These are phyloP conservation scores for Geotrichum reessii DNA, from an alignment of 1,139 yeast genomes.

Conservation along the genomic window DNA sequence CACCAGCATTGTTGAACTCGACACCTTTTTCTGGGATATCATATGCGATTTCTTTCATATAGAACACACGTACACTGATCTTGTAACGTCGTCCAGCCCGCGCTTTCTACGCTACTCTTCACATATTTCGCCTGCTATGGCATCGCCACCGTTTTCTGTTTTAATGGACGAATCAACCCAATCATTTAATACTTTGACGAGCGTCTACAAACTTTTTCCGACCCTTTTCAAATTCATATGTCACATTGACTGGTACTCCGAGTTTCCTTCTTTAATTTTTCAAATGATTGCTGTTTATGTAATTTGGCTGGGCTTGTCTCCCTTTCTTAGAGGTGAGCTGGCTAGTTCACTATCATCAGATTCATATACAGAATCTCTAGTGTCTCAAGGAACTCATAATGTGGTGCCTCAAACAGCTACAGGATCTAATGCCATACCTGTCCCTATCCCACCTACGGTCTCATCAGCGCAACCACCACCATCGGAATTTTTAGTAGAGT, in stretches of 20 bases:
- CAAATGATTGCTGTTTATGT: constrained; percentile 33
- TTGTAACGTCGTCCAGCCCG: constrained; percentile 9
- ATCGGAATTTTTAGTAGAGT: neutral
- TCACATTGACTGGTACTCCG: constrained; percentile 30
- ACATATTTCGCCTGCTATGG: neutral
- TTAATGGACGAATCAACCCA: constrained; percentile 5
- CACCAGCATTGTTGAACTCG: constrained; percentile 29
- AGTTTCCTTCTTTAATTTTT: constrained; percentile 28
- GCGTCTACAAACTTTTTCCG: constrained; percentile 25
- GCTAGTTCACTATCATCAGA: constrained; percentile 12
- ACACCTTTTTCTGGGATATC: constrained; percentile 25
- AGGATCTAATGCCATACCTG: neutral
- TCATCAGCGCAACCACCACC: neutral
- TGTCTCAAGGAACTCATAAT: neutral
- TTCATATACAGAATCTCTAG: neutral
- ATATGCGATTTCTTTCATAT: constrained; percentile 15
- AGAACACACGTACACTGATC: constrained; percentile 8
- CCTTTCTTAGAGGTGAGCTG: constrained; percentile 28
- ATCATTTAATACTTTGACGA: constrained; percentile 27
- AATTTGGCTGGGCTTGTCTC: constrained; percentile 28
- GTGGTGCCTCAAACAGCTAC: neutral
- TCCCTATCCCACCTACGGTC: neutral
- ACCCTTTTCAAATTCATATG: constrained; percentile 24
- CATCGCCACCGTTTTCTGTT: constrained; percentile 2
- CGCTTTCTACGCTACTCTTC: constrained; percentile 2